phyloP scores from a whole-genome alignment of 192 early-diverging fungal species.

The Backusella luteola region DNA sequence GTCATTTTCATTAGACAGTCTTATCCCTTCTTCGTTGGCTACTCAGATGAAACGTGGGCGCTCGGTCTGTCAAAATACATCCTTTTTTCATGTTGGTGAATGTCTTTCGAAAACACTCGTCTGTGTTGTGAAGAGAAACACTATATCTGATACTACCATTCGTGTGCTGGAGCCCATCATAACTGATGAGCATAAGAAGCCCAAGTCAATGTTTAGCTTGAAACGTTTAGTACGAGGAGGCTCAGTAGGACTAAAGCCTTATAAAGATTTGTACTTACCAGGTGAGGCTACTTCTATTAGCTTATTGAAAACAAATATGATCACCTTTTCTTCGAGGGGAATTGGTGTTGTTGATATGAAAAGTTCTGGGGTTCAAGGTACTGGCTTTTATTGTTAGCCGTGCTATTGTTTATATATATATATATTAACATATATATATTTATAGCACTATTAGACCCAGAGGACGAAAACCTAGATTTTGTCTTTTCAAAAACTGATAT shows the following conservation, averaged over 20 bases:
- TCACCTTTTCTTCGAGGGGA: slow-evolving; percentile 85
- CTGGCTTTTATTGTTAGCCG: neutral
- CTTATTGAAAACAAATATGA: slow-evolving; percentile 81
- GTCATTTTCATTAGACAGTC: slow-evolving; percentile 51
- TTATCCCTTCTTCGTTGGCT: slow-evolving; percentile 32
- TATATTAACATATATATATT: too few relatives aligned
- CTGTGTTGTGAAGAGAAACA: slow-evolving; percentile 31
- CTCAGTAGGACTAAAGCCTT: slow-evolving; percentile 23
- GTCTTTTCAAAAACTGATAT: slow-evolving; percentile 75
- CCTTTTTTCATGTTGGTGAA: slow-evolving; percentile 36
- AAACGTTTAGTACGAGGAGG: slow-evolving; percentile 17
- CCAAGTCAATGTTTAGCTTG: slow-evolving; percentile 24
- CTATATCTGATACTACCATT: slow-evolving; percentile 27
- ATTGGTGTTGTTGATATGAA: slow-evolving; percentile 93
- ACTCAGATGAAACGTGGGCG: slow-evolving; percentile 35
- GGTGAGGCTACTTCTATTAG: slow-evolving; percentile 81
- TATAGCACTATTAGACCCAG: slow-evolving; percentile 70
- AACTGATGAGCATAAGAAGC: slow-evolving; percentile 23
- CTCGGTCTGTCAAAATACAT: slow-evolving; percentile 21
- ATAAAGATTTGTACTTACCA: slow-evolving; percentile 88
- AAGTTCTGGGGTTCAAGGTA: slow-evolving; percentile 77
- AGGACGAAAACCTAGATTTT: slow-evolving; percentile 77
- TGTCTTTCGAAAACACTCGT: slow-evolving; percentile 28
- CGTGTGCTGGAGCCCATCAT: slow-evolving; percentile 27
- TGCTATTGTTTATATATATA: neutral